These are phyloP conservation scores for Colletotrichum salicis DNA, from an alignment of 2,329 filamentous ascomycete species.

Conservation along the genomic window DNA sequence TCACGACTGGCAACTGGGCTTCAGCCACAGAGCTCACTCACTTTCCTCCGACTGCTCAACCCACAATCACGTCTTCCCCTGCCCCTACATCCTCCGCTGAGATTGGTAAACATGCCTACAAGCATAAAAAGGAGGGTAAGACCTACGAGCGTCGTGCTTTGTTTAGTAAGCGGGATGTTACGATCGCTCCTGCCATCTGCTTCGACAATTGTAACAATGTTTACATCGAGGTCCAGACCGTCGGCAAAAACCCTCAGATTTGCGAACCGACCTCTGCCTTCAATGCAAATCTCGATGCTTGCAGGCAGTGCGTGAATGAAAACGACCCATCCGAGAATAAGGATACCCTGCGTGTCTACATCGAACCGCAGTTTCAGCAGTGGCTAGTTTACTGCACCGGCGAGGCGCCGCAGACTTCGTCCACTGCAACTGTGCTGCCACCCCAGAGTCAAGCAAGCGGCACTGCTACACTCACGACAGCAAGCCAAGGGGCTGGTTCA, in stretches of 20 bases:
- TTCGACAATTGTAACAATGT: conserved; percentile 64
- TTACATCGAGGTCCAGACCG: conserved; percentile 54
- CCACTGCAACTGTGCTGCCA: conserved; percentile 40
- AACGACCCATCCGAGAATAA: conserved; percentile 40
- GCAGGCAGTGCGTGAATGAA: conserved; percentile 53
- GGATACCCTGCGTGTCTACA: conserved; percentile 45
- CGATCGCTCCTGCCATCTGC: conserved; percentile 59
- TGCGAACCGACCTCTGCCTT: conserved; percentile 59
- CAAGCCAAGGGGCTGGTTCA: conserved; percentile 13
- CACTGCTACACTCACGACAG: conserved; percentile 34
- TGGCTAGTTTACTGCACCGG: conserved; percentile 58
- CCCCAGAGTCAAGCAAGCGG: conserved; percentile 42
- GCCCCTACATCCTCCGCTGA: background rate
- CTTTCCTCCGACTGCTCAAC: conserved; percentile 45
- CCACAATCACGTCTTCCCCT: conserved; percentile 36
- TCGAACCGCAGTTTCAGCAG: conserved; percentile 53
- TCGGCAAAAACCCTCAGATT: conserved; percentile 59
- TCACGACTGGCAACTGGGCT: conserved; percentile 66
- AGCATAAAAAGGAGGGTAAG: conserved; percentile 29
- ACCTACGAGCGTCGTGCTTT: conserved; percentile 36
- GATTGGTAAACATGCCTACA: conserved; percentile 29
- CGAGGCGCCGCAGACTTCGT: conserved; percentile 34
- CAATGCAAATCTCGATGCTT: conserved; percentile 46
- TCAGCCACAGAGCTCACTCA: conserved; percentile 61
- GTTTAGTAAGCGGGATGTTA: conserved; percentile 51